Conservation (phyloP, 164 flowering plant species). For the Macadamia tetraphylla region DNA sequence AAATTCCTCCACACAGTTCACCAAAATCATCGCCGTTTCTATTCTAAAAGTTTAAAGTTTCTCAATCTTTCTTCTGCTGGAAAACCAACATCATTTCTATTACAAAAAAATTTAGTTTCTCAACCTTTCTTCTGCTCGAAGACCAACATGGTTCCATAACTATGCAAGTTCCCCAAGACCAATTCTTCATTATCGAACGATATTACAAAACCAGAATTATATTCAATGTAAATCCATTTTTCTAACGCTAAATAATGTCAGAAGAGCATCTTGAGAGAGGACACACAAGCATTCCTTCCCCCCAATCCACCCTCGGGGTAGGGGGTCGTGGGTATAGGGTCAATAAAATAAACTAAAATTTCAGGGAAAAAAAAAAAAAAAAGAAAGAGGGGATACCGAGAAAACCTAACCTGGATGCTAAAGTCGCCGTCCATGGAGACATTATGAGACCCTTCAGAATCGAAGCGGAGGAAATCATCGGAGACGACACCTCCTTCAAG, state of each 20-base stretch:
- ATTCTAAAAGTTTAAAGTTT: no score
- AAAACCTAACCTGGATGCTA: constrained; percentile 75
- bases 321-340: no score
- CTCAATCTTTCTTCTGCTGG: no score
- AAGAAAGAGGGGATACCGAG: not conserved
- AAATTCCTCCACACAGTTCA: no score
- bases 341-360: not conserved
- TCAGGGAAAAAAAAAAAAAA: not conserved
- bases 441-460: constrained; percentile 70
- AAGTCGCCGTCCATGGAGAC: constrained; percentile 93
- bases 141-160: no score
- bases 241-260: constrained; percentile 1
- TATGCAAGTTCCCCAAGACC: no score
- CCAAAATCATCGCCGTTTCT: no score
- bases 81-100: no score
- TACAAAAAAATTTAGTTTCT: no score
- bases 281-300: not conserved
- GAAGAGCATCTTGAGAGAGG: not conserved
- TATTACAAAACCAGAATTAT: not conserved
- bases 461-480: constrained; percentile 37
- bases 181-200: no score
- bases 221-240: not conserved
- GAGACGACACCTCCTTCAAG: constrained; percentile 30
- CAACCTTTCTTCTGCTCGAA: no score
- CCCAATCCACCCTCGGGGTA: no score